These are phyloP conservation scores for Plenodomus lindquistii DNA, from an alignment of 2,329 filamentous ascomycete species.

Conservation along the genomic window DNA sequence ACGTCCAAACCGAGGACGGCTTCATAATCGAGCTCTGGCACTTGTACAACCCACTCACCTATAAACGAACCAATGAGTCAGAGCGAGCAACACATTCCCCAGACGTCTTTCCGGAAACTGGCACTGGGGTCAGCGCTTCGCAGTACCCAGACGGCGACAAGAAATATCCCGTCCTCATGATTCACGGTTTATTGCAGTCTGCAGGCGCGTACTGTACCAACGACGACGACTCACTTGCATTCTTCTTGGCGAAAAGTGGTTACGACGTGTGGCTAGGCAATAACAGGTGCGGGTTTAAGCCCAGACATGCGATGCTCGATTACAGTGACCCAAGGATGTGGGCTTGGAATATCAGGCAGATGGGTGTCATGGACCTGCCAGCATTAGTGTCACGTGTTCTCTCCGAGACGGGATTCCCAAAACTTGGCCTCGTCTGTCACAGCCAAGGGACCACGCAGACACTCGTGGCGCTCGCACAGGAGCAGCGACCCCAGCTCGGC, in stretches of 20 bases:
- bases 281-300: slow-evolving; percentile 84
- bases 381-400: slow-evolving; percentile 80
- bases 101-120: slow-evolving; percentile 60
- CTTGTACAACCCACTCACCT: slow-evolving; percentile 80
- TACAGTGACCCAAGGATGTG: slow-evolving; percentile 88
- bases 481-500: slow-evolving; percentile 83
- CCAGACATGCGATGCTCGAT: slow-evolving; percentile 71
- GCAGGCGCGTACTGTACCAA: slow-evolving; percentile 88
- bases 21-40: slow-evolving; percentile 91
- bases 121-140: slow-evolving; percentile 23
- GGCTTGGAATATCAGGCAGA: slow-evolving; percentile 90
- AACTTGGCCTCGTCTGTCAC: slow-evolving; percentile 82
- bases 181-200: slow-evolving; percentile 87
- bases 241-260: slow-evolving; percentile 87
- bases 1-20: slow-evolving; percentile 91
- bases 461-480: slow-evolving; percentile 84
- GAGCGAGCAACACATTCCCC: slow-evolving; percentile 62
- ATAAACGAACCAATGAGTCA: slow-evolving; percentile 56
- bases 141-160: slow-evolving; percentile 49
- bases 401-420: slow-evolving; percentile 78
- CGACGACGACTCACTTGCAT: slow-evolving; percentile 86
- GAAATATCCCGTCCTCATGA: slow-evolving; percentile 81
- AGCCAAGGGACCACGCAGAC: slow-evolving; percentile 91
- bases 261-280: slow-evolving; percentile 97
- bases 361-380: slow-evolving; percentile 86